These are phyloP conservation scores for Coemansia sp. DNA, from an alignment of 192 early-diverging fungal genomes.

Conservation along the genomic window DNA sequence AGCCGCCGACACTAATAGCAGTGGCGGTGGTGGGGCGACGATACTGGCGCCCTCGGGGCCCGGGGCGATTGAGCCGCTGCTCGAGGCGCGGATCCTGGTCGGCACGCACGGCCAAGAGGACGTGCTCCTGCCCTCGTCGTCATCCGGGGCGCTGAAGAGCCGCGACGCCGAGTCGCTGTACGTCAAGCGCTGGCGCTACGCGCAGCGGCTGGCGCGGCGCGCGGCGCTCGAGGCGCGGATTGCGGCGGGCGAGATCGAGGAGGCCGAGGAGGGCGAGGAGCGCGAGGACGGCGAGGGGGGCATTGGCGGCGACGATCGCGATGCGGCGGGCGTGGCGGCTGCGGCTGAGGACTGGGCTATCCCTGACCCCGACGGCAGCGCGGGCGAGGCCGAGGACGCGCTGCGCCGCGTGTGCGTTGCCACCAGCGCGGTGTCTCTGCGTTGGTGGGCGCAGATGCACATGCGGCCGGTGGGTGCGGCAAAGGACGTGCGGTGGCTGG, in stretches of 20 bases:
- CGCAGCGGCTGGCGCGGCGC: conserved; percentile 33
- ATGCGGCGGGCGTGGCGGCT: conserved; percentile 8
- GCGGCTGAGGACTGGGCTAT: conserved; percentile 31
- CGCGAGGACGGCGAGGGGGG: conserved; percentile 46
- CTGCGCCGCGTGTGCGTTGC: conserved; percentile 47
- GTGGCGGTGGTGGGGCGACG: conserved; percentile 8
- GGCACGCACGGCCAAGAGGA: conserved; percentile 47
- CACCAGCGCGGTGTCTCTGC: conserved; percentile 31
- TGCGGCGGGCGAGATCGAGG: conserved; percentile 49
- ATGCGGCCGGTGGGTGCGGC: conserved; percentile 52
- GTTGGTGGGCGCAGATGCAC: conserved; percentile 55
- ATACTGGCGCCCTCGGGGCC: conserved; percentile 28
- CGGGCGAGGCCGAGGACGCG: conserved; percentile 47
- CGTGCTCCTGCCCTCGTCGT: conserved; percentile 12
- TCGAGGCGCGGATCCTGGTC: conserved; percentile 29
- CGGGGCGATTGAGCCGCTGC: conserved; percentile 36
- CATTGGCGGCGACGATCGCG: conserved; percentile 8
- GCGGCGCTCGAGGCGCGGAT: conserved; percentile 32
- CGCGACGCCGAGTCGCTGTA: conserved; percentile 46
- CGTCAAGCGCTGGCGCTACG: conserved; percentile 46
- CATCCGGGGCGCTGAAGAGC: conserved; percentile 10
- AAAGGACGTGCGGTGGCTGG: conserved; percentile 48
- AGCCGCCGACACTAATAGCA: background rate
- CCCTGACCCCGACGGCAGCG: conserved; percentile 37
- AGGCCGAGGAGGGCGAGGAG: conserved; percentile 54